Evolutionary conservation across 176 grass and related monocot species (phyloP).

Genomic region (Ensete ventricosum): DNA sequence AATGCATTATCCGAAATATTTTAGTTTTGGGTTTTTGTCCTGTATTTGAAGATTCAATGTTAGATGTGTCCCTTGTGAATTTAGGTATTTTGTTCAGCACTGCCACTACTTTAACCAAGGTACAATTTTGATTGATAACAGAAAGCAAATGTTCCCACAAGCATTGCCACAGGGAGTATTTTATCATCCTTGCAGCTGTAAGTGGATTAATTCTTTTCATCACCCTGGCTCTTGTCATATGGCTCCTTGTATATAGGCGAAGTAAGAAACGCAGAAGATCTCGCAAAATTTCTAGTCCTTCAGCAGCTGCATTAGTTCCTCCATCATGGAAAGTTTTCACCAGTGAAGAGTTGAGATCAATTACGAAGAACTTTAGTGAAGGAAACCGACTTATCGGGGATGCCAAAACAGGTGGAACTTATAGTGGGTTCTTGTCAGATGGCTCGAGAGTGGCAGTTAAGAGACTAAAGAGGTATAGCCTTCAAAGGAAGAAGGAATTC

Average conservation of each 20-base stretch:
- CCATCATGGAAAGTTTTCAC: conserved; percentile 87
- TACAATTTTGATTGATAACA: conserved; percentile 10
- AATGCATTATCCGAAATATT: neutral
- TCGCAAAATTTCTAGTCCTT: conserved; percentile 51
- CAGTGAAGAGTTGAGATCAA: conserved; percentile 73
- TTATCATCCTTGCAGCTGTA: conserved; percentile 57
- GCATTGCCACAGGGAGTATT: conserved; percentile 57
- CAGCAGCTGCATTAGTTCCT: conserved; percentile 57
- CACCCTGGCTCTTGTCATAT: conserved; percentile 68
- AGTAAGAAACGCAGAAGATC: conserved; percentile 91
- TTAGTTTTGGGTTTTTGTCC: neutral
- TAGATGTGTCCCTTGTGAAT: neutral
- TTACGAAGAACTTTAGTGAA: conserved; percentile 97
- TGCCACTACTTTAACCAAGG: neutral
- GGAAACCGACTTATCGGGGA: conserved; percentile 90
- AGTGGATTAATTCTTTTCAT: conserved; percentile 74
- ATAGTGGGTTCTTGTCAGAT: conserved; percentile 72
- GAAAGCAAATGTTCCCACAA: conserved; percentile 58
- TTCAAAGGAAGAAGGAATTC: conserved; percentile 96
- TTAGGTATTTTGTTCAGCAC: neutral
- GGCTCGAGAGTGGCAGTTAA: conserved; percentile 82
- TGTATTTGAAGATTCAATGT: neutral
- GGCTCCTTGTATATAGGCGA: conserved; percentile 73
- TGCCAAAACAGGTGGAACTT: conserved; percentile 94
- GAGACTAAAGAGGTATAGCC: conserved; percentile 81